Percentiles rank a stretch among this genome's conserved stretches.
These are phyloP conservation scores for Phellopilus nigrolimitatus DNA, from an alignment of 1,284 basidiomycete genomes.

Conservation along the genomic window DNA sequence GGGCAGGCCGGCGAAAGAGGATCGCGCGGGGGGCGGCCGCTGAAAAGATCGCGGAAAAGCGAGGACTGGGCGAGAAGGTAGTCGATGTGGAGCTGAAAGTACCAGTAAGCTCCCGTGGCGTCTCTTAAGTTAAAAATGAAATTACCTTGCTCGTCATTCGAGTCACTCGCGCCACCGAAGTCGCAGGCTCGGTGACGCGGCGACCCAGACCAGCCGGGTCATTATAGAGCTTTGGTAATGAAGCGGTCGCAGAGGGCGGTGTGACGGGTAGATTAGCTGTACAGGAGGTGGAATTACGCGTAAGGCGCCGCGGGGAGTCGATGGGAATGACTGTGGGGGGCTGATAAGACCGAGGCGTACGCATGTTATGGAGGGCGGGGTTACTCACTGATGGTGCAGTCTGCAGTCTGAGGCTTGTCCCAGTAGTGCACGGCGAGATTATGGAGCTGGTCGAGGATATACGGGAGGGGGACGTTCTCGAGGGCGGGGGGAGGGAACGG, in stretches of 20 bases:
- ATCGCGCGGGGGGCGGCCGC: slow-evolving; percentile 57
- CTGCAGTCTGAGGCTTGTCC: slow-evolving; percentile 65
- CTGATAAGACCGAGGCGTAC: background rate
- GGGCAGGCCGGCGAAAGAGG: slow-evolving; percentile 36
- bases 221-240: slow-evolving; percentile 25
- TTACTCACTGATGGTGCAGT: slow-evolving; percentile 66
- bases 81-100: slow-evolving; percentile 60
- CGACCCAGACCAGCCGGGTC: slow-evolving; percentile 37
- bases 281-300: slow-evolving; percentile 20
- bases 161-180: slow-evolving; percentile 38
- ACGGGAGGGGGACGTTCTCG: slow-evolving; percentile 59
- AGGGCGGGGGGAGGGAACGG: slow-evolving; percentile 61
- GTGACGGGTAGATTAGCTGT: slow-evolving; percentile 23
- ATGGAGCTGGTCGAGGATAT: slow-evolving; percentile 64
- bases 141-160: slow-evolving; percentile 60
- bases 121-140: slow-evolving; percentile 19
- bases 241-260: slow-evolving; percentile 29
- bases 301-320: slow-evolving; percentile 2
- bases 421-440: slow-evolving; percentile 61
- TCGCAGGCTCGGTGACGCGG: slow-evolving; percentile 48
- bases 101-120: slow-evolving; percentile 3
- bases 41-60: slow-evolving; percentile 62
- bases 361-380: background rate
- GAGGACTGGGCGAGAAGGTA: slow-evolving; percentile 70
- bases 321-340: slow-evolving; percentile 19